Evolutionary conservation across 805 yeast species (phyloP).

Genomic region (Suhomyces prunicola): DNA sequence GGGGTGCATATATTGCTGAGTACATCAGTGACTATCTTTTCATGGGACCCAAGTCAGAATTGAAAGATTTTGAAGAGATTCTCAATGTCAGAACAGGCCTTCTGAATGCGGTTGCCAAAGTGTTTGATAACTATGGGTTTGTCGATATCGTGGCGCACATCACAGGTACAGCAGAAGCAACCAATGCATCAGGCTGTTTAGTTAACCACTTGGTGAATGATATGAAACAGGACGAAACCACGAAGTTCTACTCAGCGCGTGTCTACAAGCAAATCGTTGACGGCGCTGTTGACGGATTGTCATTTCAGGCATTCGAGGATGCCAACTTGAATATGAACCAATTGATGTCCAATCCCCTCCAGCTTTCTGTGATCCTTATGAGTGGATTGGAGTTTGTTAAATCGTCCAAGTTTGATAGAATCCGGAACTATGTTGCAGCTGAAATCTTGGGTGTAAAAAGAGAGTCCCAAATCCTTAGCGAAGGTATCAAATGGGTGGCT

Average conservation of each 20-base stretch:
- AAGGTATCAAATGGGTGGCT: slow-evolving; percentile 47
- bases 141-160: background rate
- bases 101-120: background rate
- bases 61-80: background rate
- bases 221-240: background rate
- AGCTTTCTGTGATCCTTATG: slow-evolving; percentile 23
- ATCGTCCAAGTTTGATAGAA: slow-evolving; percentile 42
- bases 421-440: slow-evolving; percentile 61
- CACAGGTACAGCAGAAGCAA: background rate
- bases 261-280: slow-evolving; percentile 6
- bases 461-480: slow-evolving; percentile 33
- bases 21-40: slow-evolving; percentile 21
- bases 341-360: slow-evolving; percentile 30
- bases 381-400: slow-evolving; percentile 36
- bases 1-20: slow-evolving; percentile 13
- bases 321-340: slow-evolving; percentile 27
- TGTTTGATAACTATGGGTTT: background rate
- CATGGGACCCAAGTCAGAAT: slow-evolving; percentile 4
- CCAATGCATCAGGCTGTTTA: background rate
- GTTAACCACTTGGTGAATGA: background rate
- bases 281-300: slow-evolving; percentile 12
- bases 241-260: slow-evolving; percentile 9
- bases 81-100: slow-evolving; percentile 1
- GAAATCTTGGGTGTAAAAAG: slow-evolving; percentile 57
- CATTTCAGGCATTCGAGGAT: slow-evolving; percentile 15